Percentiles rank a stretch among this genome's conserved stretches.
phyloP scores from a whole-genome alignment of 164 flowering plant genomes.

The Aristolochia contorta region DNA sequence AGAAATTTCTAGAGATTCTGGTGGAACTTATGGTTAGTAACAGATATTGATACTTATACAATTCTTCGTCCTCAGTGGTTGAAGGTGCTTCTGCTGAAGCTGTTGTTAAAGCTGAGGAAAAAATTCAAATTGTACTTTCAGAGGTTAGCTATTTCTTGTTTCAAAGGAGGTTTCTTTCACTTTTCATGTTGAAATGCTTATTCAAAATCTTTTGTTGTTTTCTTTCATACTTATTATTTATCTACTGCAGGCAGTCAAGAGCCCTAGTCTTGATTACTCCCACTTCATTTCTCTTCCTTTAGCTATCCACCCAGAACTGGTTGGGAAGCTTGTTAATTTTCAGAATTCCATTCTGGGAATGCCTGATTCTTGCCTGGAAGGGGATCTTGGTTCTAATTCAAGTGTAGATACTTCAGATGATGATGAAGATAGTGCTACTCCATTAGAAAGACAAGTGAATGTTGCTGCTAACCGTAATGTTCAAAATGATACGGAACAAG shows the following conservation, averaged over 20 bases:
- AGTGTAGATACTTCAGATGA: slow-evolving; percentile 29
- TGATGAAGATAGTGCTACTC: slow-evolving; percentile 21
- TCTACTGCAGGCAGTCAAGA: slow-evolving; percentile 49
- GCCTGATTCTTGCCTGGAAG: slow-evolving; percentile 18
- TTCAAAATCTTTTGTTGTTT: neutral
- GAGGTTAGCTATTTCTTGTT: slow-evolving; percentile 39
- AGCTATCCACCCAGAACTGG: slow-evolving; percentile 81
- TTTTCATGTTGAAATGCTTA: neutral
- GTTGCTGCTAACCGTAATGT: slow-evolving; percentile 43
- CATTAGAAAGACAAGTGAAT: slow-evolving; percentile 16
- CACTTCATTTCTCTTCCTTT: slow-evolving; percentile 94
- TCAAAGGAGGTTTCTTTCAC: neutral
- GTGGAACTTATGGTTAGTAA: too few species aligned
- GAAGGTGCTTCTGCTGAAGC: slow-evolving; percentile 60
- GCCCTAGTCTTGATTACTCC: slow-evolving; percentile 67
- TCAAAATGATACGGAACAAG: slow-evolving; percentile 31
- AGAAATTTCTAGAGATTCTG: too few species aligned
- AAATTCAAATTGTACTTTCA: slow-evolving; percentile 43
- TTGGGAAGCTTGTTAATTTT: slow-evolving; percentile 67
- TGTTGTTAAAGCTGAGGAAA: slow-evolving; percentile 57
- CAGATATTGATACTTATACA: neutral
- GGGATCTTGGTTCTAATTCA: slow-evolving; percentile 24
- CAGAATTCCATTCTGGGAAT: slow-evolving; percentile 60
- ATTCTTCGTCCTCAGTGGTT: slow-evolving; percentile 42
- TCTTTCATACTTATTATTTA: neutral